Base-by-base conservation (phyloP, 345 rosid species). In the Lepidium sativum region DNA sequence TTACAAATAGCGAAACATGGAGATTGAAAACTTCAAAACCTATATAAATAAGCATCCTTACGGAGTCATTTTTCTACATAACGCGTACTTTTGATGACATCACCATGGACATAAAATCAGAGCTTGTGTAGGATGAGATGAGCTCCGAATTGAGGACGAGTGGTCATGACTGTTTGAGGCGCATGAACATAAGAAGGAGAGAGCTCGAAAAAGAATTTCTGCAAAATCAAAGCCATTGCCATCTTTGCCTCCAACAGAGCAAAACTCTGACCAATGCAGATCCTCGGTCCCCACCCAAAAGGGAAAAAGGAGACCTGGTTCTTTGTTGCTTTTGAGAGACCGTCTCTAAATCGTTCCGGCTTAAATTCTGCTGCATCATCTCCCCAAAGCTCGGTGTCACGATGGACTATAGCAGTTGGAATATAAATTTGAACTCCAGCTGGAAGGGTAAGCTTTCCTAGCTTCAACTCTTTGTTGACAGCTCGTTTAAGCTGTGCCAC, bases 201-300 rank as follows among this genome's bases (percentile, higher is more conserved):
- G 29, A 75, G 74, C 56, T 69, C 67, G 13, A 75, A 75, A 9
- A 67, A 69, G 67, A 75, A 75, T 41, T 52, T 69, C 51, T 57
- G 67, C 6, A 75, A 67, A 17, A 69, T 75, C 67, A 75, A 54
- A 25, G 78, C 56, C 74, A 75, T 40, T 5, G 75, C 78, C 75
- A 70, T 75, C 70, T 87, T 87, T 17, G 86, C 85, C 56, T 83
- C 91, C 38, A 83, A 33, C 44, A 85, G 27, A 33, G 91, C 82
- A 10, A 87, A 80, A 55, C 78, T 87, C 73, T 81, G 86, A 23
- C 90, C 91, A 1, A 87, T 78, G 73, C 95, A 87, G 16, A 80
- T 80, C 31, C 88, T 72, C 0, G 82, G 81, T 54, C 91, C 71
- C 81, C 85, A 58, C 15, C 91, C 87, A 47, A 85, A n/a, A n/a